Conservation (phyloP, 1,139 yeast genomes). For the Yamadazyma jaroonii region DNA sequence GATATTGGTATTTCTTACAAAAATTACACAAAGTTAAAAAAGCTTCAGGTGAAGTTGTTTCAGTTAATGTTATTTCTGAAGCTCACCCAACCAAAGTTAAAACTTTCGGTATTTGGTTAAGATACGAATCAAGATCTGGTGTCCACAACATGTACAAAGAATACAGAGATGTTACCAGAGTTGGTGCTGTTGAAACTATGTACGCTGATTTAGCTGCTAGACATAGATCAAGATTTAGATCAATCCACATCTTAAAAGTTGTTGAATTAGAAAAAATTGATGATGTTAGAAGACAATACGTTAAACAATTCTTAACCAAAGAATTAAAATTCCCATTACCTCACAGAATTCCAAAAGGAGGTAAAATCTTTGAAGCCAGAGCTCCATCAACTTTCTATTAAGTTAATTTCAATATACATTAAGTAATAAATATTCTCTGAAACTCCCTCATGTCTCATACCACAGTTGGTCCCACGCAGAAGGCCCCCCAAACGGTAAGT, state of each 20-base stretch:
- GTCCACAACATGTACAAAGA: slow-evolving; percentile 99
- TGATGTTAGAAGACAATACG: slow-evolving; percentile 99
- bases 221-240: slow-evolving; percentile 99
- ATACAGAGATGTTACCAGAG: slow-evolving; percentile 99
- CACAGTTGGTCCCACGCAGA: too few relatives aligned
- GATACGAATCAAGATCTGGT: slow-evolving; percentile 99
- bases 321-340: slow-evolving; percentile 99
- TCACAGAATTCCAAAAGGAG: slow-evolving; percentile 95
- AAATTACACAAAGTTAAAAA: slow-evolving; percentile 99
- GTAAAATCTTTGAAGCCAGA: slow-evolving; percentile 84
- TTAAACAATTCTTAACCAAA: slow-evolving; percentile 93
- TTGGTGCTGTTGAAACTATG: slow-evolving; percentile 97
- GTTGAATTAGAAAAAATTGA: slow-evolving; percentile 97
- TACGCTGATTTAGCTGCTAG: slow-evolving; percentile 99
- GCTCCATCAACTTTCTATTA: slow-evolving; percentile 98
- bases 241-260: slow-evolving; percentile 97
- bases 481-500: too few relatives aligned
- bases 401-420: not conserved
- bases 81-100: slow-evolving; percentile 98
- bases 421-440: not conserved
- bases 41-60: slow-evolving; percentile 98
- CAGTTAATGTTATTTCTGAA: slow-evolving; percentile 89
- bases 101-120: slow-evolving; percentile 99
- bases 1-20: slow-evolving; percentile 99
- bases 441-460: too few relatives aligned